Evolutionary conservation across 495 filamentous ascomycete genomes (phyloP).

Genomic region (Penicillium longicatenatum): DNA sequence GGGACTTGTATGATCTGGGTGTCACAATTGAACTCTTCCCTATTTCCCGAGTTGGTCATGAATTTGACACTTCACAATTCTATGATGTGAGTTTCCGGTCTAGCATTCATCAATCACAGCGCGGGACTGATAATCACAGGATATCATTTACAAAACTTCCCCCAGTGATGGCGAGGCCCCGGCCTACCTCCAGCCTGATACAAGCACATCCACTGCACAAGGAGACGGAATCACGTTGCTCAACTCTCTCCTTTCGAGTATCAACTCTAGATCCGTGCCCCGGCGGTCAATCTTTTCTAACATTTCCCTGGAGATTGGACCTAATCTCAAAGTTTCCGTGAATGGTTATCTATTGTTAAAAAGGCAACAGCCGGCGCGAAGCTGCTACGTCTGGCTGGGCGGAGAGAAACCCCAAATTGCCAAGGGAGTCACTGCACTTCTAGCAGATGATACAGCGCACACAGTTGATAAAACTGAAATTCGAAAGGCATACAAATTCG

Average conservation of each 20-base stretch:
- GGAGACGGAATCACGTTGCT: slow-evolving; percentile 80
- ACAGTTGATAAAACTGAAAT: slow-evolving; percentile 80
- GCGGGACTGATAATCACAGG: slow-evolving; percentile 45
- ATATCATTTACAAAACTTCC: slow-evolving; percentile 72
- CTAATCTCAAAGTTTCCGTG: slow-evolving; percentile 81
- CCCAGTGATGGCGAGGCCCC: slow-evolving; percentile 70
- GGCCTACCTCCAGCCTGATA: slow-evolving; percentile 49
- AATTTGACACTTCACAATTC: slow-evolving; percentile 84
- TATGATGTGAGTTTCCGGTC: slow-evolving; percentile 69
- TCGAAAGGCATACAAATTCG: slow-evolving; percentile 94
- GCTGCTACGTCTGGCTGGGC: slow-evolving; percentile 81
- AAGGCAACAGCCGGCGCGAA: slow-evolving; percentile 74
- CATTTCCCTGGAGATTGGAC: slow-evolving; percentile 82
- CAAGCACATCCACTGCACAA: slow-evolving; percentile 50
- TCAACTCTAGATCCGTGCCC: slow-evolving; percentile 88
- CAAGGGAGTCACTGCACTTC: slow-evolving; percentile 66
- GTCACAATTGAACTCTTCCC: slow-evolving; percentile 94
- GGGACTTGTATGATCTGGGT: slow-evolving; percentile 93
- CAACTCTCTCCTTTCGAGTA: slow-evolving; percentile 79
- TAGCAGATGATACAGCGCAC: slow-evolving; percentile 73
- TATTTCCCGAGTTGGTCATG: slow-evolving; percentile 70
- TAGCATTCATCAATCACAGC: neutral
- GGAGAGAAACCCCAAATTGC: slow-evolving; percentile 83
- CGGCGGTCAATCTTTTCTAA: slow-evolving; percentile 85
- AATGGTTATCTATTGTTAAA: slow-evolving; percentile 92